Percentiles rank a stretch among this genome's conserved stretches.
Evolutionary conservation across 2,329 filamentous ascomycete species (phyloP).

Genomic region (Ceratocystis destructans): DNA sequence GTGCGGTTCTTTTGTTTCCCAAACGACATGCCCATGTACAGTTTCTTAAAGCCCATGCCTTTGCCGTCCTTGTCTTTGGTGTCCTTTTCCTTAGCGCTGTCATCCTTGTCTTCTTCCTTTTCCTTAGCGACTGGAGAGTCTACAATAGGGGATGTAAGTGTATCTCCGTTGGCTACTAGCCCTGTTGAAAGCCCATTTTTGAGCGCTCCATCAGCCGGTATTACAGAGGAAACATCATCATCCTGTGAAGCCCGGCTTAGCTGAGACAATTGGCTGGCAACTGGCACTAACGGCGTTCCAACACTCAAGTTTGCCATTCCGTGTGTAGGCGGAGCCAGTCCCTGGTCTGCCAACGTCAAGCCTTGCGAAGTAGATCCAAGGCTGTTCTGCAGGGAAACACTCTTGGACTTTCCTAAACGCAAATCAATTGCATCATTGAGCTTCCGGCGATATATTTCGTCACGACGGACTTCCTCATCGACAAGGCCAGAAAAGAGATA

Average conservation of each 20-base stretch:
- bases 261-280: conserved; percentile 31
- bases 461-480: conserved; percentile 76
- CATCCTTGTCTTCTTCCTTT: conserved; percentile 39
- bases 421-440: conserved; percentile 51
- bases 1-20: conserved; percentile 72
- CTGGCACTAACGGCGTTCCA: conserved; percentile 24
- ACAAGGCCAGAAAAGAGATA: conserved; percentile 84
- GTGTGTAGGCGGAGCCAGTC: background rate
- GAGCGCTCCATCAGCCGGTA: conserved; percentile 31
- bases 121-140: conserved; percentile 34
- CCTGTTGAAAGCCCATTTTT: conserved; percentile 33
- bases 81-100: conserved; percentile 32
- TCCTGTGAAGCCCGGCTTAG: conserved; percentile 49
- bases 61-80: conserved; percentile 43
- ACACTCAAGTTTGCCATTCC: background rate
- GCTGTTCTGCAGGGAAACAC: background rate
- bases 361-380: conserved; percentile 5
- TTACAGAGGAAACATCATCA: conserved; percentile 62
- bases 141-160: conserved; percentile 32
- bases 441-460: conserved; percentile 57
- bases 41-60: conserved; percentile 71
- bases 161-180: background rate
- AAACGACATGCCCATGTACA: conserved; percentile 59
- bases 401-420: conserved; percentile 38
- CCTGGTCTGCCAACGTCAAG: background rate